phyloP scores from a whole-genome alignment of 169 alveolate genomes.

The Plasmodium sp. region DNA sequence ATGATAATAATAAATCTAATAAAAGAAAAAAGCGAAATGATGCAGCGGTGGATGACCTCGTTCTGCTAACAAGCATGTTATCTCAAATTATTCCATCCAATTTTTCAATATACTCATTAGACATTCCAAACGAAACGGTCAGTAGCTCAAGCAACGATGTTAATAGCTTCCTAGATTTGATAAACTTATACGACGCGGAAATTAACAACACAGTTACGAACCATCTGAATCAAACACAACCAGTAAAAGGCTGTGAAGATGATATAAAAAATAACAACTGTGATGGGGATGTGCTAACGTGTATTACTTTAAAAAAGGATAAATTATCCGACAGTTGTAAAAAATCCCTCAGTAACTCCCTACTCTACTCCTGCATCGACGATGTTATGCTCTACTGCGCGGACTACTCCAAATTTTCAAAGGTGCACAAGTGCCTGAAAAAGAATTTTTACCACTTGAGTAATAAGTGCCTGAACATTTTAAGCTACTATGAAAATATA shows the following conservation, averaged over 20 bases:
- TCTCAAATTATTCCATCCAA: constrained; percentile 44
- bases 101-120: constrained; percentile 43
- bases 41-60: constrained; percentile 19
- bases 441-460: constrained; percentile 28
- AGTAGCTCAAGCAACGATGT: constrained; percentile 1
- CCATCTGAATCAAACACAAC: constrained; percentile 29
- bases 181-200: constrained; percentile 48
- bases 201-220: constrained; percentile 28
- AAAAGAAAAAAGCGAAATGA: constrained; percentile 48
- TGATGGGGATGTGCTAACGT: constrained; percentile 45
- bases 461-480: constrained; percentile 35
- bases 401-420: constrained; percentile 60
- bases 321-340: constrained; percentile 48
- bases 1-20: constrained; percentile 45
- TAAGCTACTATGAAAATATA: constrained; percentile 60
- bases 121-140: background rate
- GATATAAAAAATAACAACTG: constrained; percentile 70
- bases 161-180: constrained; percentile 33
- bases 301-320: constrained; percentile 63
- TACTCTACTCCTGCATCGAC: constrained; percentile 55
- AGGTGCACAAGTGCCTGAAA: constrained; percentile 46
- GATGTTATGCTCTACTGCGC: constrained; percentile 4
- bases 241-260: constrained; percentile 70
- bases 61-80: constrained; percentile 50
- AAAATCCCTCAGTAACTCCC: constrained; percentile 33